Conservation (phyloP, 1,139 yeast species). For the Hyphopichia khmerensis region DNA sequence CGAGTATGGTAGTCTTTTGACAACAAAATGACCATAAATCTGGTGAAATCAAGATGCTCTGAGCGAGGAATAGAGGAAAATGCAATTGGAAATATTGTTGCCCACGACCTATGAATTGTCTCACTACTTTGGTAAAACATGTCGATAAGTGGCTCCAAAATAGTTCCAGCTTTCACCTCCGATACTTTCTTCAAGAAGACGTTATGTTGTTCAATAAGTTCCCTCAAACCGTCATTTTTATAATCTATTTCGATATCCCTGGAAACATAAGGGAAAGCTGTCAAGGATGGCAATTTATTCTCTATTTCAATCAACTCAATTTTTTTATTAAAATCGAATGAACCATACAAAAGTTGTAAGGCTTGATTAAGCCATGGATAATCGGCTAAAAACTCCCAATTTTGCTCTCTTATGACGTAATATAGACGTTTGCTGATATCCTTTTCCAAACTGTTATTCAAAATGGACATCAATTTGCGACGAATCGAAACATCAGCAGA, state of each 20-base stretch:
- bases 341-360: constrained; percentile 77
- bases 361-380: constrained; percentile 97
- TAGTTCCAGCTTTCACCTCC: constrained; percentile 53
- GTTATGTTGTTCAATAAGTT: constrained; percentile 50
- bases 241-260: constrained; percentile 23
- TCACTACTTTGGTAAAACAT: constrained; percentile 81
- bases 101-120: constrained; percentile 84
- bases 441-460: constrained; percentile 76
- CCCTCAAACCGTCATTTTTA: constrained; percentile 18
- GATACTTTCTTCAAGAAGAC: constrained; percentile 48
- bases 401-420: constrained; percentile 87
- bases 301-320: constrained; percentile 49
- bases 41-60: constrained; percentile 79
- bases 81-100: constrained; percentile 76
- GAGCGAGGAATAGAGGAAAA: constrained; percentile 71
- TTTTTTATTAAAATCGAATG: constrained; percentile 55
- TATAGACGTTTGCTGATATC: constrained; percentile 78
- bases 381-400: constrained; percentile 94
- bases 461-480: constrained; percentile 73
- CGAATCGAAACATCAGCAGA: constrained; percentile 76
- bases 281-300: constrained; percentile 56
- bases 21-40: constrained; percentile 72
- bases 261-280: constrained; percentile 38
- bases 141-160: constrained; percentile 73
- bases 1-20: constrained; percentile 91